A percentile compares a stretch with the other conserved stretches of the same genome.
phyloP scores from a whole-genome alignment of 1,284 basidiomycete genomes.

The Moniliophthora roreri region DNA sequence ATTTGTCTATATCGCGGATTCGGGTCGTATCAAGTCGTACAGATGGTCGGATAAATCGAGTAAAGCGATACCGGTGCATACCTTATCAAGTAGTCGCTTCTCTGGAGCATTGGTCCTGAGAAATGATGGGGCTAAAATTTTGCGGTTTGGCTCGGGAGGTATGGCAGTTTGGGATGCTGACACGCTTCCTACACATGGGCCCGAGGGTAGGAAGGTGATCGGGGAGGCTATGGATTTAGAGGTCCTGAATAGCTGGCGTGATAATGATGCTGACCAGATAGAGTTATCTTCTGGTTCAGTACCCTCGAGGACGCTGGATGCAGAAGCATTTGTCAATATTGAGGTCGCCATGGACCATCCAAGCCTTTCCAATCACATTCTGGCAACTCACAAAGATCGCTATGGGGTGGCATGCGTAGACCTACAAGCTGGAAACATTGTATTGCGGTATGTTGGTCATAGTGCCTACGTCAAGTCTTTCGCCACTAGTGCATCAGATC shows the following conservation, averaged over 20 bases:
- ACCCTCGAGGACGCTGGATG: not conserved
- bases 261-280: slow-evolving; percentile 3
- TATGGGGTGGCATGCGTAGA: not conserved
- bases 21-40: slow-evolving; percentile 24
- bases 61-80: not conserved
- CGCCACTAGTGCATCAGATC: not conserved
- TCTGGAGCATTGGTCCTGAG: not conserved
- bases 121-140: not conserved
- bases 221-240: not conserved
- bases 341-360: not conserved
- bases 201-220: not conserved
- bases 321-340: not conserved
- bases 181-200: not conserved
- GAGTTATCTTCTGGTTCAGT: not conserved
- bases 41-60: not conserved
- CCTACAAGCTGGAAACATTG: not conserved
- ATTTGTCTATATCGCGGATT: slow-evolving; percentile 25
- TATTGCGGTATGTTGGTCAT: not conserved
- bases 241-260: not conserved
- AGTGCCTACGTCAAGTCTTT: not conserved
- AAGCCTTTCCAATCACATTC: not conserved
- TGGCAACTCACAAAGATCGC: not conserved
- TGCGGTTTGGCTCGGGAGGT: not conserved
- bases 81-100: not conserved
- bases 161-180: slow-evolving; percentile 7